phyloP scores from a whole-genome alignment of 2,329 filamentous ascomycete species.

The Pseudocercospora macadamiae region DNA sequence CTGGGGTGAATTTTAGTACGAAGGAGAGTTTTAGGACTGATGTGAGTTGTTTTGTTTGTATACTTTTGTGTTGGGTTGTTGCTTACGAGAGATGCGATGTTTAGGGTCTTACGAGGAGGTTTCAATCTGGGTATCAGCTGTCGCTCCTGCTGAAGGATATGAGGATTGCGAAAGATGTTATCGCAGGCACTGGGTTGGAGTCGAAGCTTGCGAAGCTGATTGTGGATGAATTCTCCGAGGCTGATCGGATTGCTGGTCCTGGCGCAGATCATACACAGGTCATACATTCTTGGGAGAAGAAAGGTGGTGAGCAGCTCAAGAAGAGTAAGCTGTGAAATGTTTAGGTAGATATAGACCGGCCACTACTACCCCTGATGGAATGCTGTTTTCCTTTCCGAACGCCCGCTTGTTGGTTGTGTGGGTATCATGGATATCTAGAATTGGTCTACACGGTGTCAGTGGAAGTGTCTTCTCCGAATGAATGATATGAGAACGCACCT shows the following conservation, averaged over 20 bases:
- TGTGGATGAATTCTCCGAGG: slow-evolving; percentile 32
- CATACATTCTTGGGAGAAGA: slow-evolving; percentile 38
- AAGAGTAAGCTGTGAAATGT: slow-evolving; percentile 22
- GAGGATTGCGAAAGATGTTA: slow-evolving; percentile 38
- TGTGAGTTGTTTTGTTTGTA: slow-evolving; percentile 14
- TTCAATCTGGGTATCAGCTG: slow-evolving; percentile 38
- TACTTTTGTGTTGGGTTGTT: not conserved
- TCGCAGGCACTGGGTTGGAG: slow-evolving; percentile 34
- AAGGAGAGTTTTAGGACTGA: slow-evolving; percentile 28
- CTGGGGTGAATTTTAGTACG: slow-evolving; percentile 42
- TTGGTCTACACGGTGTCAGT: slow-evolving; percentile 20
- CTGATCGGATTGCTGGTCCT: slow-evolving; percentile 31
- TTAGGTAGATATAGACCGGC: not conserved
- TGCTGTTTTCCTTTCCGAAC: not conserved
- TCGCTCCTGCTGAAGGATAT: slow-evolving; percentile 39
- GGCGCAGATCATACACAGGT: slow-evolving; percentile 38
- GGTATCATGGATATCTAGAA: slow-evolving; percentile 22
- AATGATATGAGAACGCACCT: slow-evolving; percentile 50
- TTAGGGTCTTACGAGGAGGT: slow-evolving; percentile 27
- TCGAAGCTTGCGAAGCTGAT: slow-evolving; percentile 33
- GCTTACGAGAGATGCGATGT: not conserved
- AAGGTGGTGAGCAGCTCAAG: slow-evolving; percentile 34
- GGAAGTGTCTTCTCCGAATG: not conserved
- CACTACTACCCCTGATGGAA: not conserved
- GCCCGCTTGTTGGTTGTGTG: slow-evolving; percentile 15